Base-by-base conservation (phyloP, 192 early-diverging fungal genomes). In the Backusella sp. region DNA sequence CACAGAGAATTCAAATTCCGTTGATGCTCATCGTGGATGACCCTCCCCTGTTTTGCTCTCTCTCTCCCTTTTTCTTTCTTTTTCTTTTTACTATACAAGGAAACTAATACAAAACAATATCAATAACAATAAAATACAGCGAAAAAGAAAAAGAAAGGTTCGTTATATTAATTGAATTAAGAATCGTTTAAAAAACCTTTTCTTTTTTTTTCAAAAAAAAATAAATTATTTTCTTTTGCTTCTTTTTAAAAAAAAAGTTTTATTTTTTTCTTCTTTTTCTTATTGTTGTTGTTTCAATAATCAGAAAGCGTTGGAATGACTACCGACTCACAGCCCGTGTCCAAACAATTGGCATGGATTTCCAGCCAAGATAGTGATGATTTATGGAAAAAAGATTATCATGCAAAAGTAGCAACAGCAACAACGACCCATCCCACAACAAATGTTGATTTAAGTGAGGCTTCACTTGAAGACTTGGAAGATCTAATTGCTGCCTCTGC, bases 401-500 rank as follows among this genome's bases (percentile, higher is more conserved):
- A 36, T 34, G 30, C 67, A 30, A 68, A 26, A 66, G 14, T 23
- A 28, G 26, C 66, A 32, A 19, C 66, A 30, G 66, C 14, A 66
- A 23, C 28, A 66, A 66, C 30, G 15, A 68, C 67, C 30, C 32
- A 68, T n/a, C 67, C n/a, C 66, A 68, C 12, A 26, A 9, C 56
- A 26, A 68, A 68, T 8, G 37, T 75, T 36, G 75, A 76, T 76
- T 49, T 76, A 59, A 67, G 68, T 23, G 75, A 76, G 21, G 75
- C 75, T 12, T 70, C 67, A 8, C 35, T 76, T 26, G 75, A 76
- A 17, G 68, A 70, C 44, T 53, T 76, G 34, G 75, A 76, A 39
- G 75, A 56, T 46, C n/a, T 76, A 21, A 76, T 76, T 70, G 75
- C 75, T 28, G 67, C 66, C 12, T 76, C 75, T 42, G 75, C 75